Evolutionary conservation across 2,329 filamentous ascomycete genomes (phyloP), one percentile per base, ranked within the genome.

Genomic region (Calonectria honghensis): DNA sequence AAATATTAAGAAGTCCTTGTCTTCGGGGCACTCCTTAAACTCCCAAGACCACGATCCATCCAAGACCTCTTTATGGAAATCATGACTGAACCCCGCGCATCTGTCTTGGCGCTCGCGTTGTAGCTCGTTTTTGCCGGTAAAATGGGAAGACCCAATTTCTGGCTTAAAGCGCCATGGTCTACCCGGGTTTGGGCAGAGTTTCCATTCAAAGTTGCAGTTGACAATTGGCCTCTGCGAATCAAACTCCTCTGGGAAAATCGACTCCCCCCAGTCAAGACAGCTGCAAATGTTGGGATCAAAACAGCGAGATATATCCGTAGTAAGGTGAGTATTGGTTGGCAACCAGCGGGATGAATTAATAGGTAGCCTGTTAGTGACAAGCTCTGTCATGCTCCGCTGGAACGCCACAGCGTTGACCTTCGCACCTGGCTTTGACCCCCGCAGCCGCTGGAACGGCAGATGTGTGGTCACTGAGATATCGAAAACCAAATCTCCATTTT

Each of bases 281-380:
- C 48, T 66, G 50, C 64, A 74, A 16, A 72, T 3, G 16, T 74
- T 72, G 4, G 68, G 64, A 68, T 74, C 68, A 35, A 74, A 74
- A n/a, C 48, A 61, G 24, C 6, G 16, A 2, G 61, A 2, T 6
- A 65, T 82, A 81, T 3, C 57, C 50, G 6, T 29, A 2, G 14
- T 6, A 3, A 2, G 5, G n/a, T 2, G 7, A 13, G 18, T 35
- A 14, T 71, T 71, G 6, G 37, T 6, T 27, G 51, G 39, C 20
- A 50, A 4, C 52, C 52, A 69, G 1, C 2, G 29, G 45, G 37
- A 59, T 37, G 37, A 50, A 20, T 11, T 14, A 24, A 11, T 9
- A 14, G 13, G 41, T 1, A 70, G 68, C 32, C 54, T 31, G 6
- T 70, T 13, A 16, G 39, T n/a, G n/a, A 70, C 54, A 63, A 63